Percentiles rank a stretch among this genome's conserved stretches.
Conservation (phyloP, 2,329 filamentous ascomycete genomes). For the Metarhizium robertsii region DNA sequence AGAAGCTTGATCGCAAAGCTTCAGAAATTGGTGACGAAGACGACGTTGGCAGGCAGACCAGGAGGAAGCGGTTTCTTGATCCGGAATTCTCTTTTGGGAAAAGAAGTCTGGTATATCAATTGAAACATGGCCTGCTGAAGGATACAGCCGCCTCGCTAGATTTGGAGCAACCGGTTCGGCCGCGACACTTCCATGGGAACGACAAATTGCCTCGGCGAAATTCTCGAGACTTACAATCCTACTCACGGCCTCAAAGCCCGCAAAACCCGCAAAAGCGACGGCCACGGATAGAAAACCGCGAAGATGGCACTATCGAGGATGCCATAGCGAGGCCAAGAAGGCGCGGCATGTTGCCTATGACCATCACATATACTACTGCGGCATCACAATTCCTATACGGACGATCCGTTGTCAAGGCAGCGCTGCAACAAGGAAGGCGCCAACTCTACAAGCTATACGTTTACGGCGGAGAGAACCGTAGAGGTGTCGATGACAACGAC, state of each 20-base stretch:
- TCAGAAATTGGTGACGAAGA: slow-evolving; percentile 23
- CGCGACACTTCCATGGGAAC: not conserved
- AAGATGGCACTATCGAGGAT: not conserved
- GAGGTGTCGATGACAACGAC: slow-evolving; percentile 35
- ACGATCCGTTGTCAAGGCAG: slow-evolving; percentile 68
- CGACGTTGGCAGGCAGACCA: slow-evolving; percentile 29
- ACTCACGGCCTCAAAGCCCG: not conserved
- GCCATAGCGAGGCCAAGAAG: slow-evolving; percentile 8
- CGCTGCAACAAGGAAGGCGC: slow-evolving; percentile 56
- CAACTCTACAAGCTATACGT: slow-evolving; percentile 81
- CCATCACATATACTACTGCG: slow-evolving; percentile 59
- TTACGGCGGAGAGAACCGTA: slow-evolving; percentile 48
- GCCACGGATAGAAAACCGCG: not conserved
- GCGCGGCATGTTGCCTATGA: slow-evolving; percentile 26
- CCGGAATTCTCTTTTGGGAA: slow-evolving; percentile 41
- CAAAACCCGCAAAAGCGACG: not conserved
- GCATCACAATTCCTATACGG: slow-evolving; percentile 91
- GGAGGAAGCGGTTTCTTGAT: slow-evolving; percentile 43
- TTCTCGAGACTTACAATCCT: not conserved
- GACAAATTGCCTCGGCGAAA: not conserved
- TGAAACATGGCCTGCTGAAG: slow-evolving; percentile 35
- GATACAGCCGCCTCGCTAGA: slow-evolving; percentile 16
- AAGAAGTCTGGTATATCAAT: slow-evolving; percentile 44
- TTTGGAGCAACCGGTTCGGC: slow-evolving; percentile 17
- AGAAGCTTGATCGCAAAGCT: slow-evolving; percentile 37